Percentiles rank a stretch among this genome's conserved stretches.
Conservation (phyloP, 352 stramenopile genomes). For the Elongisporangium anandrum region DNA sequence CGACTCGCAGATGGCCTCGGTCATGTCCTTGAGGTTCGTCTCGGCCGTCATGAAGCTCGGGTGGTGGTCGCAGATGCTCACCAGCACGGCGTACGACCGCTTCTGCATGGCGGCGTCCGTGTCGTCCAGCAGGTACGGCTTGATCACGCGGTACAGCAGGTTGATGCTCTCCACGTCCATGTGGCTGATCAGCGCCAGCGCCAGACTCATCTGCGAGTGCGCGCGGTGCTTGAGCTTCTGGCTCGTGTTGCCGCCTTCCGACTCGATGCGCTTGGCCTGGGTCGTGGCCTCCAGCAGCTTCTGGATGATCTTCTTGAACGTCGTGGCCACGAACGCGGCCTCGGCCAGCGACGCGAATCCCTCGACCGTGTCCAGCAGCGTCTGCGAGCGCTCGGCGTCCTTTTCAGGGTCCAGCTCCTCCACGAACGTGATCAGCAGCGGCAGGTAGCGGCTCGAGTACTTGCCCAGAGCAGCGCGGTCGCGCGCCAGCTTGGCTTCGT, state of each 20-base stretch:
- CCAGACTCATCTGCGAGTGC: conserved; percentile 76
- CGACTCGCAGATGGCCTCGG: conserved; percentile 91
- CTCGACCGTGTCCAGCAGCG: conserved; percentile 76
- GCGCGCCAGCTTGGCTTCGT: conserved; percentile 69
- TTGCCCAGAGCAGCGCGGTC: conserved; percentile 77
- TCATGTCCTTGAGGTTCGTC: conserved; percentile 89
- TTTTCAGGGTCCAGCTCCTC: conserved; percentile 78
- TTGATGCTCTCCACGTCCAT: conserved; percentile 75
- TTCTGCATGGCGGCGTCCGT: conserved; percentile 86
- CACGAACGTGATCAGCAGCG: conserved; percentile 79
- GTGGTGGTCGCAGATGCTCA: conserved; percentile 85
- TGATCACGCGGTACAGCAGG: conserved; percentile 85
- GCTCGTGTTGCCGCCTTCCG: conserved; percentile 32
- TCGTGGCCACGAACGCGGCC: conserved; percentile 46
- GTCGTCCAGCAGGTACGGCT: conserved; percentile 85
- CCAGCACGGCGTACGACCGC: conserved; percentile 81
- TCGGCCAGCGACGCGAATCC: conserved; percentile 80
- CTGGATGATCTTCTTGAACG: conserved; percentile 89
- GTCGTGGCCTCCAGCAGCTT: conserved; percentile 84
- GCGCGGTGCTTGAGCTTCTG: conserved; percentile 55
- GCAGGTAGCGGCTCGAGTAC: conserved; percentile 79
- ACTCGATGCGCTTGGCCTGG: conserved; percentile 61
- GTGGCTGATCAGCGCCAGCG: conserved; percentile 68
- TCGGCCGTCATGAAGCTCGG: conserved; percentile 69
- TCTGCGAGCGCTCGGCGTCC: conserved; percentile 63